Base-by-base conservation (phyloP, 805 yeast species). In the Teunomyces panamensis region DNA sequence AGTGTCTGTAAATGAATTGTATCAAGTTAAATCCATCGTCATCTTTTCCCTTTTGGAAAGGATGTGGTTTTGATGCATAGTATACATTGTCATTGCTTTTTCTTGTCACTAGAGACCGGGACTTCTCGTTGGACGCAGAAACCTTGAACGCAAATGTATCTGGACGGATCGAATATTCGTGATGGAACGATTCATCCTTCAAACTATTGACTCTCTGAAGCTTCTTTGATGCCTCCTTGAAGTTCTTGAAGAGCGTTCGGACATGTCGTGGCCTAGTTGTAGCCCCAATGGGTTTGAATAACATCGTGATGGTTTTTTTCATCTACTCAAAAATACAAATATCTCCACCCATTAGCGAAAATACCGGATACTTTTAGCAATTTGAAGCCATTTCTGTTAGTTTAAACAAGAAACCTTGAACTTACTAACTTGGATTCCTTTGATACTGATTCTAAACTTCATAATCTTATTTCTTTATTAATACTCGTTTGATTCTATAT, bases 131-230 rank as follows among this genome's bases (percentile, higher is more conserved):
- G 36, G 55, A 53, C 5, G 53, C 59, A 1, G 68, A 57, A 3
- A 69, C 72, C 49, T 71, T 71, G 55, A 72, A 73, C 7, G 77
- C 75, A 62, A 64, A 73, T 1, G 76, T 71, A 49, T 72, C 77
- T 8, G 78, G 78, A 28, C 73, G 57, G 44, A 73, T 71, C 20
- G 77, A 72, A 52, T 73, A 73, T 48, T 73, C 78, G 51, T 72
- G 76, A 47, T 69, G 68, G 49, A 53, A 50, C 1, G 54, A 45
- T 28, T 59, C 65, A 5, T 49, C 47, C 24, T 58, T 30, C 8
- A 42, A 27, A 11, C 24, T 35, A 36, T 50, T 45, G 14, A 42
- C 32, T 60, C 37, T 52, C 50, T 58, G 54, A n/a, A 52, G 48
- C 35, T 46, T 44, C 20, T 55, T 55, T 9, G 60, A 46, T 9